A percentile compares a stretch with the other conserved stretches of the same genome.
These are phyloP conservation scores for Phytophthora crassamura DNA, from an alignment of 352 stramenopile species.

Conservation along the genomic window DNA sequence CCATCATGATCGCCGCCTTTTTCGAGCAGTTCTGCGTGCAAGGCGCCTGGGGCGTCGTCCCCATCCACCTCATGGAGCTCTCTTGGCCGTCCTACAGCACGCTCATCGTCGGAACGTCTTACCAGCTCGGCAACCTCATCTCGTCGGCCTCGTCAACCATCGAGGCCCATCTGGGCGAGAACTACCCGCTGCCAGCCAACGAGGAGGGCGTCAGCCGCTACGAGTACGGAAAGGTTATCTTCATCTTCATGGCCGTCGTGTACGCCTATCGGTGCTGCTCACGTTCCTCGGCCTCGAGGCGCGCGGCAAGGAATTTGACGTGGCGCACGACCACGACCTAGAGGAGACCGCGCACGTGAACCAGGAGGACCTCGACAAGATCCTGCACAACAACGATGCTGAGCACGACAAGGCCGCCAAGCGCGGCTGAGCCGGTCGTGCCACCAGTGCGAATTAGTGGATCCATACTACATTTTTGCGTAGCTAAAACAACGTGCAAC, in stretches of 20 bases:
- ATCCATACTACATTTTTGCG: slow-evolving; percentile 21
- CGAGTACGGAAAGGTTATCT: slow-evolving; percentile 59
- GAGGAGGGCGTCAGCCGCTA: slow-evolving; percentile 36
- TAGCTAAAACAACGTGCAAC: slow-evolving; percentile 18
- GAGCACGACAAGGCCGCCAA: slow-evolving; percentile 37
- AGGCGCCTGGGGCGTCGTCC: slow-evolving; percentile 57
- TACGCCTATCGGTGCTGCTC: slow-evolving; percentile 47
- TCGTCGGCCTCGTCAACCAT: slow-evolving; percentile 56
- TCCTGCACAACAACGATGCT: slow-evolving; percentile 36
- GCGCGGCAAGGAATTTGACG: slow-evolving; percentile 56
- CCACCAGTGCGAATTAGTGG: slow-evolving; percentile 4
- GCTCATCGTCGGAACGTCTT: slow-evolving; percentile 53
- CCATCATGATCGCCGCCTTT: slow-evolving; percentile 46
- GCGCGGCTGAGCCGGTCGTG: slow-evolving; percentile 18
- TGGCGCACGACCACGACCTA: slow-evolving; percentile 40
- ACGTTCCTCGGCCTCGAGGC: slow-evolving; percentile 49
- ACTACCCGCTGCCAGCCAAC: slow-evolving; percentile 45
- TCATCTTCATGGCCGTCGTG: slow-evolving; percentile 51
- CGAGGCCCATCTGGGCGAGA: slow-evolving; percentile 48
- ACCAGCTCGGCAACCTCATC: slow-evolving; percentile 66
- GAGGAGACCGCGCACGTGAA: slow-evolving; percentile 40
- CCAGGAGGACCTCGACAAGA: slow-evolving; percentile 44
- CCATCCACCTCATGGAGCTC: slow-evolving; percentile 64
- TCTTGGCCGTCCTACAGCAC: slow-evolving; percentile 54
- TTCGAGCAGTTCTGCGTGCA: slow-evolving; percentile 61